Percentiles rank a stretch among this genome's conserved stretches.
These are phyloP conservation scores for Ustilago sp. DNA, from an alignment of 1,284 basidiomycete genomes.

Conservation along the genomic window DNA sequence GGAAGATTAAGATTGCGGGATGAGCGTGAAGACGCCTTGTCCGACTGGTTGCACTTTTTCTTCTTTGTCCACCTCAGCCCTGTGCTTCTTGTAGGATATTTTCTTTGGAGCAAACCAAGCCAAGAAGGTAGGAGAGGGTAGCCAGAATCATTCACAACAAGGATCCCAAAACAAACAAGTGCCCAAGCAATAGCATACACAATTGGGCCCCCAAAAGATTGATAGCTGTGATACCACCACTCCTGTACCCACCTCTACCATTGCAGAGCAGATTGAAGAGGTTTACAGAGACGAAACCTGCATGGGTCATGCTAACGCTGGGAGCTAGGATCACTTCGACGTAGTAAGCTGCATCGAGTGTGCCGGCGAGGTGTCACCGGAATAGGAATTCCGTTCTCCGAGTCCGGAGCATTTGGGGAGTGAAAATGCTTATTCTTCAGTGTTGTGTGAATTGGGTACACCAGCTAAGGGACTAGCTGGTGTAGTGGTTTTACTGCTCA, in stretches of 20 bases:
- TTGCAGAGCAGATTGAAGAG: slow-evolving; percentile 81
- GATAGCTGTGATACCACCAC: slow-evolving; percentile 70
- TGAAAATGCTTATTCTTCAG: no score
- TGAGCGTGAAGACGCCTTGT: slow-evolving; percentile 72
- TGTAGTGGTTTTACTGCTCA: no score
- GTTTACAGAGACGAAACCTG: slow-evolving; percentile 80
- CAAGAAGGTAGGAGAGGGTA: slow-evolving; percentile 15
- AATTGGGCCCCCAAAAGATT: slow-evolving; percentile 80
- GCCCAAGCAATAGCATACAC: slow-evolving; percentile 75
- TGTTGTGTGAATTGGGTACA: no score
- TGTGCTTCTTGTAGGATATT: background rate
- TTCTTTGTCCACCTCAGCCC: slow-evolving; percentile 16
- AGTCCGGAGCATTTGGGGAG: no score
- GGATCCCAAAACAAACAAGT: slow-evolving; percentile 74
- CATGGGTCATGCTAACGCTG: slow-evolving; percentile 78
- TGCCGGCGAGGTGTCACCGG: no score
- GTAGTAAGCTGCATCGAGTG: slow-evolving; percentile 77
- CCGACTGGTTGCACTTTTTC: slow-evolving; percentile 22
- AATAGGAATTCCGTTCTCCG: no score
- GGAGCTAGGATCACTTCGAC: slow-evolving; percentile 78
- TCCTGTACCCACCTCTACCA: slow-evolving; percentile 73
- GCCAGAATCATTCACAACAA: slow-evolving; percentile 77
- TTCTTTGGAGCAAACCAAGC: slow-evolving; percentile 16
- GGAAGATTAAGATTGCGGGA: no score
- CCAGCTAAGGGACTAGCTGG: no score